Evolutionary conservation across 441 rosid species (phyloP).

Genomic region (Croton setiger): DNA sequence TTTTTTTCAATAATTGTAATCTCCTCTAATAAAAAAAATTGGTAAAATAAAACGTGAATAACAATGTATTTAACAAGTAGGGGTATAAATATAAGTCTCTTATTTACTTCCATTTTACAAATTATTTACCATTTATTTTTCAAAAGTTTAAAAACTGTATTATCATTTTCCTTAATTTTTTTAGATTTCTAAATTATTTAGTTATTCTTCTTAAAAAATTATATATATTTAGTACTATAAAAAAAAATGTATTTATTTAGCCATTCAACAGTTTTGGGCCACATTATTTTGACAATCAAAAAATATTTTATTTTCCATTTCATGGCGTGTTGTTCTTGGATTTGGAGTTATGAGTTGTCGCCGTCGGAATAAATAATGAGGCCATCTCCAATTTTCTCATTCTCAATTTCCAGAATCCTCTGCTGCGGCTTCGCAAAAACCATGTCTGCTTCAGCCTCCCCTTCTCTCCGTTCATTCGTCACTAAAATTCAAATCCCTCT

Average conservation of each 20-base stretch:
- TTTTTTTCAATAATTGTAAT: too few species aligned
- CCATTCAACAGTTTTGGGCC: neutral
- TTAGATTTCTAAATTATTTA: too few species aligned
- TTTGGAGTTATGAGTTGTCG: neutral
- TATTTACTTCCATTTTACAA: too few species aligned
- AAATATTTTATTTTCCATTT: neutral
- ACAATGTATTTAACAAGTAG: too few species aligned
- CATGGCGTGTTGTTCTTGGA: neutral
- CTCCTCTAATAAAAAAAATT: too few species aligned
- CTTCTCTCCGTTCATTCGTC: slow-evolving; percentile 34
- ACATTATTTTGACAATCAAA: neutral
- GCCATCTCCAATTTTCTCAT: neutral
- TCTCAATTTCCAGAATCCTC: neutral
- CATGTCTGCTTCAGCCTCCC: slow-evolving; percentile 21
- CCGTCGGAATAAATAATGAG: neutral
- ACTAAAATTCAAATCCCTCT: slow-evolving; percentile 26
- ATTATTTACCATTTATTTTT: too few species aligned
- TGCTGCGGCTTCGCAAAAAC: neutral
- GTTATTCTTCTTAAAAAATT: too few species aligned
- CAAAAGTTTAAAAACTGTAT: too few species aligned
- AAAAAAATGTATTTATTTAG: neutral
- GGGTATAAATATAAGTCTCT: too few species aligned
- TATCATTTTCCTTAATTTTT: too few species aligned
- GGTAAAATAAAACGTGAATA: too few species aligned
- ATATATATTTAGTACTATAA: too few species aligned